Conservation (phyloP, 2,329 filamentous ascomycete species). For the Ilyonectria mors-panacis region DNA sequence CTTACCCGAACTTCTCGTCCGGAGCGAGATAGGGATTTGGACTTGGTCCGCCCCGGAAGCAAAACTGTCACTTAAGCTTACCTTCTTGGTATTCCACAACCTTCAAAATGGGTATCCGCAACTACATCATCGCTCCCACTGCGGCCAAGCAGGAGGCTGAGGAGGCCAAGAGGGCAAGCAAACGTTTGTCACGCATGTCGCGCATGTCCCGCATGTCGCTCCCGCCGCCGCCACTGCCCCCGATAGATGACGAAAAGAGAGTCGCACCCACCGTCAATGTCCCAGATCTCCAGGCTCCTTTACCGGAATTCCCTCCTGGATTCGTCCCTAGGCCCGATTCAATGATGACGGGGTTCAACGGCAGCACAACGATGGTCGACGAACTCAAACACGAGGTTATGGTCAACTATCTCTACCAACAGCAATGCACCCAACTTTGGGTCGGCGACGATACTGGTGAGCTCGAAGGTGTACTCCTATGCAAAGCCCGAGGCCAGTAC, state of each 20-base stretch:
- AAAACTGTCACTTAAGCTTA: not conserved
- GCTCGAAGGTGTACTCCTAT: conserved; percentile 79
- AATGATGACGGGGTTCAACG: conserved; percentile 60
- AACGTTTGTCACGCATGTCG: conserved; percentile 35
- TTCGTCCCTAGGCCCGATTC: conserved; percentile 65
- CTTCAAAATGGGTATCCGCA: conserved; percentile 70
- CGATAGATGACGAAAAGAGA: conserved; percentile 56
- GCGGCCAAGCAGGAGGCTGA: conserved; percentile 34
- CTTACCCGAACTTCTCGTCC: not conserved
- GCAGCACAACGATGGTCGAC: conserved; percentile 70
- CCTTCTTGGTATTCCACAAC: not conserved
- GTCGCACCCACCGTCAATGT: conserved; percentile 56
- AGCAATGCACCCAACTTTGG: conserved; percentile 83
- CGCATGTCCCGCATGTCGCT: conserved; percentile 37
- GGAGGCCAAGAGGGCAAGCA: conserved; percentile 35
- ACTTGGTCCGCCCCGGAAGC: not conserved
- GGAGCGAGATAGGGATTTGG: conserved; percentile 12
- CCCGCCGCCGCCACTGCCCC: conserved; percentile 42
- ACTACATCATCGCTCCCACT: conserved; percentile 71
- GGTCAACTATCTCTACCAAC: conserved; percentile 87
- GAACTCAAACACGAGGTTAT: conserved; percentile 87
- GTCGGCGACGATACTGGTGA: conserved; percentile 78
- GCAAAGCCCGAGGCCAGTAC: conserved; percentile 78
- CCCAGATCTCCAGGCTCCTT: conserved; percentile 65
- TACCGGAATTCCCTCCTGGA: conserved; percentile 58